Percentiles rank a stretch among this genome's conserved stretches.
These are phyloP conservation scores for Penicillium subrubescens DNA, from an alignment of 495 filamentous ascomycete genomes.

Conservation along the genomic window DNA sequence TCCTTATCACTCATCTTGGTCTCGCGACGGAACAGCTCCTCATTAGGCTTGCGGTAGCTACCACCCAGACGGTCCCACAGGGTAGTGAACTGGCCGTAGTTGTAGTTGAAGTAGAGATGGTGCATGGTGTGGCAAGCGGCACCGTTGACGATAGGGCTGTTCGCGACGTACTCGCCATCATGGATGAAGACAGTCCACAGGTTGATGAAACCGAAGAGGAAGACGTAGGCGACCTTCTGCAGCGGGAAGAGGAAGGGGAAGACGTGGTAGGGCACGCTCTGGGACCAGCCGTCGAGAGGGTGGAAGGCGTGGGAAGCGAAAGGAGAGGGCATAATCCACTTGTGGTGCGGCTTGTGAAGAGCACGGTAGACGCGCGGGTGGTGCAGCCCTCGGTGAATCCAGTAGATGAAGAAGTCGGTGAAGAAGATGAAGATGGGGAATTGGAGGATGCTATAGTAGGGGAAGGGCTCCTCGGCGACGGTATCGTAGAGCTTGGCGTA, in stretches of 20 bases:
- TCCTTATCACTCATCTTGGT: slow-evolving; percentile 82
- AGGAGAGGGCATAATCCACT: slow-evolving; percentile 99
- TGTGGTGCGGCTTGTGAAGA: slow-evolving; percentile 97
- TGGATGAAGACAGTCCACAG: slow-evolving; percentile 98
- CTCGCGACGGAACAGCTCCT: slow-evolving; percentile 83
- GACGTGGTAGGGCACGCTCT: slow-evolving; percentile 89
- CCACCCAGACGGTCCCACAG: slow-evolving; percentile 90
- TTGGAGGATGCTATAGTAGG: slow-evolving; percentile 79
- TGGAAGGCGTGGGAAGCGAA: slow-evolving; percentile 94
- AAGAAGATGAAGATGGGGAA: slow-evolving; percentile 92
- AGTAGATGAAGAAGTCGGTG: slow-evolving; percentile 93
- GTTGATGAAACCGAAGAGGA: slow-evolving; percentile 89
- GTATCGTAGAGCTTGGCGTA: slow-evolving; percentile 86
- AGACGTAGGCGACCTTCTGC: slow-evolving; percentile 86
- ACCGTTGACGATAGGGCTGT: slow-evolving; percentile 87
- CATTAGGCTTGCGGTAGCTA: slow-evolving; percentile 86
- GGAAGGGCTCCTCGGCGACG: slow-evolving; percentile 68
- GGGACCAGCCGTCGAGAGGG: slow-evolving; percentile 90
- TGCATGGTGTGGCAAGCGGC: slow-evolving; percentile 97
- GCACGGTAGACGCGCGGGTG: slow-evolving; percentile 80
- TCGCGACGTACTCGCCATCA: slow-evolving; percentile 92
- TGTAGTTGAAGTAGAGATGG: slow-evolving; percentile 98
- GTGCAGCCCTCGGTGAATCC: slow-evolving; percentile 90
- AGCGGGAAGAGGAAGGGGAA: slow-evolving; percentile 94
- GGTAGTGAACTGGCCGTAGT: slow-evolving; percentile 96